phyloP scores from a whole-genome alignment of 2,329 filamentous ascomycete genomes.

The Trichoderma asperellum region DNA sequence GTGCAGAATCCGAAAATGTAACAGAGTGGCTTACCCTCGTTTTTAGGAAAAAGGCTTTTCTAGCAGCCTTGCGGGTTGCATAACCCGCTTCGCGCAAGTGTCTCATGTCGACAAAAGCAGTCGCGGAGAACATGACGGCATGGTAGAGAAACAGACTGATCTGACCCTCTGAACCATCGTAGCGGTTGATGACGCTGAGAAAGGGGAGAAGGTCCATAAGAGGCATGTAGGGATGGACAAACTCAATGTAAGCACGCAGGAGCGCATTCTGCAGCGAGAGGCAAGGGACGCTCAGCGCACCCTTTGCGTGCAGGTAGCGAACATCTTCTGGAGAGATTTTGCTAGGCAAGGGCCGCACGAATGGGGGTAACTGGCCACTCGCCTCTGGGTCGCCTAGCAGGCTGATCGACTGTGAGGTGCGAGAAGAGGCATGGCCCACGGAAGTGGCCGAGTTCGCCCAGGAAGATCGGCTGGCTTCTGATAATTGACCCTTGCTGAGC shows the following conservation, averaged over 20 bases:
- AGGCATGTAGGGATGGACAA: constrained; percentile 93
- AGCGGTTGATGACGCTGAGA: constrained; percentile 62
- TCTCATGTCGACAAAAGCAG: constrained; percentile 83
- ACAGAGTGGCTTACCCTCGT: constrained; percentile 66
- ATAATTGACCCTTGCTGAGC: constrained; percentile 33
- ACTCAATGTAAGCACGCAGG: constrained; percentile 81
- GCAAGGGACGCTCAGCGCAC: constrained; percentile 77
- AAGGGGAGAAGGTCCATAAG: constrained; percentile 71
- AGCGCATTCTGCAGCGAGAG: constrained; percentile 75
- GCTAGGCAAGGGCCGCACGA: constrained; percentile 77
- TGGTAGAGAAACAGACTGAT: constrained; percentile 89
- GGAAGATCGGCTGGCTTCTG: constrained; percentile 34
- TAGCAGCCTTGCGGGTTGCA: constrained; percentile 74
- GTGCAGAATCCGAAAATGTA: constrained; percentile 1
- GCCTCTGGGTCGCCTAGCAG: constrained; percentile 54
- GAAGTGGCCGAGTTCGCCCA: constrained; percentile 28
- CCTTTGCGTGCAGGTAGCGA: constrained; percentile 80
- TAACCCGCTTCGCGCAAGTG: constrained; percentile 78
- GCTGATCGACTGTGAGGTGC: constrained; percentile 49
- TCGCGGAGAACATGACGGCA: constrained; percentile 91
- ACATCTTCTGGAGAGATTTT: constrained; percentile 82
- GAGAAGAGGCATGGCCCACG: constrained; percentile 41
- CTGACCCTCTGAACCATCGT: constrained; percentile 70
- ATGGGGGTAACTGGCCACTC: constrained; percentile 60
- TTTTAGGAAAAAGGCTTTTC: constrained; percentile 87